Evolutionary conservation across 768 basidiomycete genomes (phyloP), one percentile per base, ranked within the genome.

Genomic region (Tulasnella sp.): DNA sequence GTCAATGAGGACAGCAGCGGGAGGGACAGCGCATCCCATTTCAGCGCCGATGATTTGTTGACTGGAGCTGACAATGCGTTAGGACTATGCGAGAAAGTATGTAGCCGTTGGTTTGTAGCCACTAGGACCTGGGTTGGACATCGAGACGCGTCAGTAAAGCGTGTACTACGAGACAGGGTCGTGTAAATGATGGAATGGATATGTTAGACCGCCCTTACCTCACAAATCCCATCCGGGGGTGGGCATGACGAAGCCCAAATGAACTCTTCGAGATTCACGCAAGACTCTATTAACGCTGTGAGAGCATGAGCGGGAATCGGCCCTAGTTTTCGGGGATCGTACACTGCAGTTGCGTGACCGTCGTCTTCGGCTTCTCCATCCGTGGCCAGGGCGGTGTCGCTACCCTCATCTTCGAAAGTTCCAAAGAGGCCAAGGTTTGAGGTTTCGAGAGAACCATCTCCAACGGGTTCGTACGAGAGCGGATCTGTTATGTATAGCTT

Each of bases 171-270:
- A 38, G 26, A 34, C 15, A 32, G 23, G 21, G 38, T 32, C n/a
- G 30, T 23, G 51, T 32, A 50, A 24, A 4, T 3, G 55, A 21
- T 32, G 19, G 11, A 15, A 26, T 67, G n/a, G n/a, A n/a, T n/a
- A n/a, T n/a, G n/a, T n/a, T n/a, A n/a, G n/a, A n/a, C n/a, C n/a
- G n/a, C n/a, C n/a, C 68, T 52, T 19, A 73, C 72, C 68, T 75
- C 74, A 63, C 70, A 72, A 17, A 75, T 26, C 5, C 74, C 73
- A 64, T 75, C 73, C 9, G 74, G 73, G 4, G 74, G 74, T 23
- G 65, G 65, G 27, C 67, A 66, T 7, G 68, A 56, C 55, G 71
- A 70, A 24, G 56, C 45, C 74, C 74, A 75, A 13, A 59, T 47
- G 47, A 75, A 65, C 26, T 64, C 63, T 59, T 73, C 71, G 19